A percentile compares a stretch with the other conserved stretches of the same genome.
Evolutionary conservation across 768 basidiomycete genomes (phyloP).

Genomic region (Pisolithus tinctorius): DNA sequence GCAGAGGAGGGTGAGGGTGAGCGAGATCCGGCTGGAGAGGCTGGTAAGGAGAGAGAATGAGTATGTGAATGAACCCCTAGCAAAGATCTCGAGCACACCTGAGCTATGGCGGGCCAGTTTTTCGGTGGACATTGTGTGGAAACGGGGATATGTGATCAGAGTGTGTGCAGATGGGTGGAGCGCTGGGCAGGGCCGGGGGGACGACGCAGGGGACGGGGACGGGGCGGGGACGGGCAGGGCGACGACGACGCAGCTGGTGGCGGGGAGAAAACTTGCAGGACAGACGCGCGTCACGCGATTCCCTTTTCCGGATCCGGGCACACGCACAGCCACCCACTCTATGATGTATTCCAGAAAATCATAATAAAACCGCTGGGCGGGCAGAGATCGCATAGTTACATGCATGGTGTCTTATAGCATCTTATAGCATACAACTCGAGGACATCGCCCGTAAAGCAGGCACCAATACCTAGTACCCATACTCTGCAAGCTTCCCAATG

Average conservation of each 20-base stretch:
- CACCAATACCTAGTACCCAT: slow-evolving; percentile 73
- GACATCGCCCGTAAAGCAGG: slow-evolving; percentile 3
- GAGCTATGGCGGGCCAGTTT: slow-evolving; percentile 47
- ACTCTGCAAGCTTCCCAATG: slow-evolving; percentile 75
- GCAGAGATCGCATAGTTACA: slow-evolving; percentile 31
- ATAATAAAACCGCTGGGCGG: slow-evolving; percentile 10
- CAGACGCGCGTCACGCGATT: slow-evolving; percentile 18
- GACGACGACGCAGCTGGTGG: slow-evolving; percentile 9
- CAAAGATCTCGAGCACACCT: slow-evolving; percentile 32
- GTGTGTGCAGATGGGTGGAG: slow-evolving; percentile 6
- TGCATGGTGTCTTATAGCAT: slow-evolving; percentile 33
- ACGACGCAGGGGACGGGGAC: neutral
- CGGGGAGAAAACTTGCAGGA: slow-evolving; percentile 8
- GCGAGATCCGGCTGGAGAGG: slow-evolving; percentile 61
- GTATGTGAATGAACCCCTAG: slow-evolving; percentile 10
- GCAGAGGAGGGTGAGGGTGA: slow-evolving; percentile 60
- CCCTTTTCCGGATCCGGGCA: slow-evolving; percentile 9
- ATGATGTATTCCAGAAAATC: neutral
- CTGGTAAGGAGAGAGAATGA: slow-evolving; percentile 23
- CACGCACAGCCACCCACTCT: slow-evolving; percentile 18
- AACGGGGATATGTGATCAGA: slow-evolving; percentile 21
- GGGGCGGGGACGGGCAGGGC: slow-evolving; percentile 5
- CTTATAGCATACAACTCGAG: slow-evolving; percentile 32
- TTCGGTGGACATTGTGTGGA: slow-evolving; percentile 58
- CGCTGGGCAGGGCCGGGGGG: slow-evolving; percentile 6